Evolutionary conservation across 805 yeast species (phyloP).

Genomic region (Sugiyamaella americana): DNA sequence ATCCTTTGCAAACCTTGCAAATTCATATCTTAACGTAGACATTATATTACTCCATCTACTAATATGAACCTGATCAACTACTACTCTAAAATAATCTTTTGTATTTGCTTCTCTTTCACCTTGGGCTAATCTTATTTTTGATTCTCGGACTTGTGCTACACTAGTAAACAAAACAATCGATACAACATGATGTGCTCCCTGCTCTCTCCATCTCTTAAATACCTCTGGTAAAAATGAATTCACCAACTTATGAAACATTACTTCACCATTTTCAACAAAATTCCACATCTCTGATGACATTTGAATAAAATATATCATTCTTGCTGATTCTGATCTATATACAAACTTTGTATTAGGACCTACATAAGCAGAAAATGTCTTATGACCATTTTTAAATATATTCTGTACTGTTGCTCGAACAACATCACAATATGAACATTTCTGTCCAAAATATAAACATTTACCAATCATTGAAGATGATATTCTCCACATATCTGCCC

Average conservation of each 20-base stretch:
- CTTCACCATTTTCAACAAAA: conserved; percentile 94
- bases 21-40: conserved; percentile 79
- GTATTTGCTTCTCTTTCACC: conserved; percentile 69
- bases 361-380: conserved; percentile 68
- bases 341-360: conserved; percentile 69
- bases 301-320: conserved; percentile 75
- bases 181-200: conserved; percentile 83
- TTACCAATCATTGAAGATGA: conserved; percentile 54
- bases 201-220: conserved; percentile 78
- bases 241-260: conserved; percentile 84
- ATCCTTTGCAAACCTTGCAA: conserved; percentile 72
- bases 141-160: conserved; percentile 43
- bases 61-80: conserved; percentile 88
- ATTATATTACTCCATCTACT: conserved; percentile 87
- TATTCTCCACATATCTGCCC: conserved; percentile 92
- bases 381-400: conserved; percentile 61
- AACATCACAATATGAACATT: conserved; percentile 52
- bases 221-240: conserved; percentile 89
- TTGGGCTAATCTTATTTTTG: conserved; percentile 38
- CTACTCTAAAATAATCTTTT: conserved; percentile 82
- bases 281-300: conserved; percentile 97
- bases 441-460: conserved; percentile 64
- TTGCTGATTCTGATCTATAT: conserved; percentile 87
- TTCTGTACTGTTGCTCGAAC: conserved; percentile 62
- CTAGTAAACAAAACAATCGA: conserved; percentile 85